These are phyloP conservation scores for Yarrowia yakushimensis DNA, from an alignment of 805 yeast species.

Conservation along the genomic window DNA sequence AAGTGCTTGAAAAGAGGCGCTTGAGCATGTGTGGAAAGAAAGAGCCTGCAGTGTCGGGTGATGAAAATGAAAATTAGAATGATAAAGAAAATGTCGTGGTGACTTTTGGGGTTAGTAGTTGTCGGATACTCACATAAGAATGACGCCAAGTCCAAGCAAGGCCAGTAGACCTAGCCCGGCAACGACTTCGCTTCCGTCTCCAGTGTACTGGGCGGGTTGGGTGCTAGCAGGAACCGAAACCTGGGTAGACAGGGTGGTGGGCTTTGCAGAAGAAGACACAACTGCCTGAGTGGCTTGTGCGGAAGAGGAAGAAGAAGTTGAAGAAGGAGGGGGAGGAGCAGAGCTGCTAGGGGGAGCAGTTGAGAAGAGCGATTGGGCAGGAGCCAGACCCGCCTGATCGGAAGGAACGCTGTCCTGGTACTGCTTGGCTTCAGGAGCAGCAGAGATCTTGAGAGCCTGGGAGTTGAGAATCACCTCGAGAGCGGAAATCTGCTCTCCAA, in stretches of 20 bases:
- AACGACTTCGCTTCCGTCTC: neutral
- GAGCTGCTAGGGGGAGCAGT: neutral
- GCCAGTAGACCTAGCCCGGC: slow-evolving; percentile 15
- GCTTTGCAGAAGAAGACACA: neutral
- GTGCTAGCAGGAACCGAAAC: neutral
- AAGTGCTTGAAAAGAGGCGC: neutral
- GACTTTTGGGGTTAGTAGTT: neutral
- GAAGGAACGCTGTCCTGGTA: slow-evolving; percentile 44
- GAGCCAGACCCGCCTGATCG: neutral
- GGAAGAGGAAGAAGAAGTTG: neutral
- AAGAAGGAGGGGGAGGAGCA: neutral
- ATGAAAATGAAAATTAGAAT: neutral
- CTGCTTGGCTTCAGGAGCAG: slow-evolving; percentile 62
- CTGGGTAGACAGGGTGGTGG: neutral
- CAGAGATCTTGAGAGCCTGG: slow-evolving; percentile 50
- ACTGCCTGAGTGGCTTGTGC: neutral
- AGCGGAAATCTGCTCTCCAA: slow-evolving; percentile 83
- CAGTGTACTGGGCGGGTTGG: slow-evolving; percentile 8
- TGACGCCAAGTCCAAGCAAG: neutral
- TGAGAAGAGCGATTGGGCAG: neutral
- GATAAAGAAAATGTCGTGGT: neutral
- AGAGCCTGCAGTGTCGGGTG: neutral
- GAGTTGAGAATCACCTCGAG: slow-evolving; percentile 57
- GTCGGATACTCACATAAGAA: slow-evolving; percentile 15
- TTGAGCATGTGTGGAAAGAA: too few species aligned